Evolutionary conservation across 345 rosid species (phyloP), one percentile per base, ranked within the genome.

Genomic region (Populus simonii): DNA sequence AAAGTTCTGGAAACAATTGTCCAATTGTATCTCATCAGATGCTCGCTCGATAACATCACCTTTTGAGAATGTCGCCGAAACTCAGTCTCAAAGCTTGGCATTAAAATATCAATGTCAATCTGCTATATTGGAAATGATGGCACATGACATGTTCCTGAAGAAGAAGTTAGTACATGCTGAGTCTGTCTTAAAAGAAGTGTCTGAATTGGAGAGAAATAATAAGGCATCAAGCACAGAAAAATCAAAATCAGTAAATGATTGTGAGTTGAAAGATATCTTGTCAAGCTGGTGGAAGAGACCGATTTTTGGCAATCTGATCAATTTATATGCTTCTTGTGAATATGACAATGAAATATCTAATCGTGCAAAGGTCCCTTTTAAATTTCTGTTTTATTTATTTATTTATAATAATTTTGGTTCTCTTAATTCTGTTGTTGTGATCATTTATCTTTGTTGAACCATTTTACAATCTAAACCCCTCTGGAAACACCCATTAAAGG

Each of bases 41-140:
- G 79, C 85, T 68, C 80, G 76, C 80, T 84, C 69, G 70, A 88
- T 86, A 83, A 75, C 74, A 74, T 77, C 84, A 47, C 61, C 67
- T 13, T 79, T 74, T 85, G 90, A 84, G 75, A 84, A 83, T 65
- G 36, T 84, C 81, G 80, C 82, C 63, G 76, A 84, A 69, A 73
- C 66, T 43, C 90, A 89, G 81, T 85, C 89, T 70, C 84, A 82
- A 75, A 84, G 70, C 74, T 75, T 88, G 75, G 87, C 84, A 59
- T 82, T 78, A 83, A 86, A 84, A 74, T 92, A 87, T 84, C 86
- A 85, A 53, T 92, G 96, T 81, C 97, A 90, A 75, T 78, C 92
- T 47, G 81, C 90, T 80, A 83, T 92, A 55, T 83, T 96, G 88
- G 97, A 92, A 72, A 88, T 90, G 82, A 86, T 92, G 91, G 93